These are phyloP conservation scores for Madurella fahalii DNA, from an alignment of 2,329 filamentous ascomycete species.

Conservation along the genomic window DNA sequence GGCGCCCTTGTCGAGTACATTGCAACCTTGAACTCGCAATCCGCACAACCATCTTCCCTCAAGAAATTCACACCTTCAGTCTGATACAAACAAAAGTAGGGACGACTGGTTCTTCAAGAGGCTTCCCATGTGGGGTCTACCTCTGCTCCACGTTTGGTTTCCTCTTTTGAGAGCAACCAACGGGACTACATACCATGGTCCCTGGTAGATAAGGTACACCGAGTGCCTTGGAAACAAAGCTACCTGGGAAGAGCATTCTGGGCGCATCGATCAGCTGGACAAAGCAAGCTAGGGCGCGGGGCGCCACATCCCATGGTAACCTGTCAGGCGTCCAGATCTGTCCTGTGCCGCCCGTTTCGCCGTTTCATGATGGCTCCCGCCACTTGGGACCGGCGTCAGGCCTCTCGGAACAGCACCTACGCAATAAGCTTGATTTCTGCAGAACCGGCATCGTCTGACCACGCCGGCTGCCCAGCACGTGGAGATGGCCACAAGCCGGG, in stretches of 20 bases:
- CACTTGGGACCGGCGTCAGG: not conserved
- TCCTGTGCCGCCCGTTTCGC: not conserved
- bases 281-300: conserved; percentile 6
- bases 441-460: not conserved
- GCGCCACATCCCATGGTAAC: not conserved
- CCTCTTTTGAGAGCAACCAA: too few relatives aligned
- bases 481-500: too few relatives aligned
- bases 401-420: not conserved
- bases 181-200: not conserved
- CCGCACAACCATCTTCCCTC: too few relatives aligned
- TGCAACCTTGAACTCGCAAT: too few relatives aligned
- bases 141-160: too few relatives aligned
- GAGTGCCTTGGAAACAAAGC: not conserved
- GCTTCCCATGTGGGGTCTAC: too few relatives aligned
- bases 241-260: conserved; percentile 4
- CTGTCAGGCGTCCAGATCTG: not conserved
- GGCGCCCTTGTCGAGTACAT: too few relatives aligned
- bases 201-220: not conserved
- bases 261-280: conserved; percentile 9
- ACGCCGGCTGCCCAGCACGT: not conserved
- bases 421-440: not conserved
- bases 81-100: too few relatives aligned
- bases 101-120: too few relatives aligned
- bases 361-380: conserved; percentile 4
- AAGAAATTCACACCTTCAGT: too few relatives aligned